Base-by-base conservation (phyloP, 1,139 yeast genomes). In the Ashbya aceris region DNA sequence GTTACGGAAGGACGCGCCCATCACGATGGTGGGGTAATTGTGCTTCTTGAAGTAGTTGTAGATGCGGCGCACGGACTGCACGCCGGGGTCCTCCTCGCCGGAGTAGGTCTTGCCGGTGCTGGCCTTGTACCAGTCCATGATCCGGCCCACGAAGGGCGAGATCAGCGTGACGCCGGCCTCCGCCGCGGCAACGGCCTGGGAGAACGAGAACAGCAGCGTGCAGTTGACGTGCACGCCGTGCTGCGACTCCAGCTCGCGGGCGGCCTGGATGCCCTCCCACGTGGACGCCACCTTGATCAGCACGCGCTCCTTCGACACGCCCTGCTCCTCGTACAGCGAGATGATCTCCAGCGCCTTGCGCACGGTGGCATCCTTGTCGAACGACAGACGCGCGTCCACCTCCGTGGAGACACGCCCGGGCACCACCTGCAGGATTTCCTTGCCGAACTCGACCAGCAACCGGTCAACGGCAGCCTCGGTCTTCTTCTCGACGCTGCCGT, bases 1-100 rank as follows among this genome's bases (percentile, higher is more conserved):
- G 76, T 89, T 93, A 81, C 99, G 89, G 89, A 91, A 91, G 47
- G 97, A 89, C 50, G 99, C 99, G 70, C 98, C 99, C 98, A 91
- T 91, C 63, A 91, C 98, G 66, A 91, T 89, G 69, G 98, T 91
- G 62, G 91, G 76, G 80, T 91, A 91, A 56, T 82, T 93, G 69
- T 68, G 86, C 75, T 91, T 91, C 81, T 91, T 91, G 84, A 91
- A 91, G 82, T 91, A 91, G 83, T 89, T 84, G 85, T 67, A 91
- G 68, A 91, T 91, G 49, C 64, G 65, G 68, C 79, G 82, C 58
- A 91, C 99, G 41, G 96, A 86, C 48, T 73, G 49, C 52, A 91
- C 98, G 83, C 98, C 99, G 53, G 98, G 98, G 70, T 91, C 98
- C 48, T 77, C 67, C 65, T 82, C 94, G 47, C 67, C 69, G 43